Conservation (phyloP, 768 basidiomycete species). For the Rhodotorula graminis region DNA sequence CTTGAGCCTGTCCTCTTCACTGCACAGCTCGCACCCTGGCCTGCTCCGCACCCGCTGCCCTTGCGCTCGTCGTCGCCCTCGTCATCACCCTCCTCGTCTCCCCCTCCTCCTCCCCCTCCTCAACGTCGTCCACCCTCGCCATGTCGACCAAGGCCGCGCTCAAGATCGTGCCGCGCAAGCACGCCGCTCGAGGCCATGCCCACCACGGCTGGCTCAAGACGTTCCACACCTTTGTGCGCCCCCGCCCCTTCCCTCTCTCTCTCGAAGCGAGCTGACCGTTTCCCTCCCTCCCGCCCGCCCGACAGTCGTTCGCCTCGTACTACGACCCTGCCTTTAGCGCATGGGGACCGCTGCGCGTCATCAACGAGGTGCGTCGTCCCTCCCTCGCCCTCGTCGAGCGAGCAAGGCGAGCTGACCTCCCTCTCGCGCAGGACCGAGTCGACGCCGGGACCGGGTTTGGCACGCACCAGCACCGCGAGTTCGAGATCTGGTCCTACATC, state of each 20-base stretch:
- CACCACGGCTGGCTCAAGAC: constrained; percentile 84
- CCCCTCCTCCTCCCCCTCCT: background rate
- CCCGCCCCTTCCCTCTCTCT: constrained; percentile 45
- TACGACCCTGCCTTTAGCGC: constrained; percentile 55
- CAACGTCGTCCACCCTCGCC: background rate
- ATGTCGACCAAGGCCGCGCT: constrained; percentile 11
- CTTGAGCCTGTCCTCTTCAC: too few species aligned
- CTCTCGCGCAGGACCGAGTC: constrained; percentile 59
- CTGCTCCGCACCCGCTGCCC: background rate
- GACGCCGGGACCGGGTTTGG: constrained; percentile 72
- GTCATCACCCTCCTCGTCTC: background rate
- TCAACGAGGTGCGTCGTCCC: constrained; percentile 60
- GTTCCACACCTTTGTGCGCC: constrained; percentile 71
- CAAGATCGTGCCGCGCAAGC: constrained; percentile 51
- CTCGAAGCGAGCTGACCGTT: constrained; percentile 47
- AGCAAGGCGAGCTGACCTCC: constrained; percentile 3
- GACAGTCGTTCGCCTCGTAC: constrained; percentile 54
- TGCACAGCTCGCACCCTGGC: too few species aligned
- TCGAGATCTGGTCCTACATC: constrained; percentile 88
- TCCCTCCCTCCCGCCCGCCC: background rate
- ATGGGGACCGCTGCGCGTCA: constrained; percentile 74
- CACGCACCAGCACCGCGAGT: constrained; percentile 55
- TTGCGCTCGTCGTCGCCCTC: background rate
- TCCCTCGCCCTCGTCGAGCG: background rate
- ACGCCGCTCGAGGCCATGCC: constrained; percentile 63